These are phyloP conservation scores for Pleurotus giganteus DNA, from an alignment of 768 basidiomycete genomes.

Conservation along the genomic window DNA sequence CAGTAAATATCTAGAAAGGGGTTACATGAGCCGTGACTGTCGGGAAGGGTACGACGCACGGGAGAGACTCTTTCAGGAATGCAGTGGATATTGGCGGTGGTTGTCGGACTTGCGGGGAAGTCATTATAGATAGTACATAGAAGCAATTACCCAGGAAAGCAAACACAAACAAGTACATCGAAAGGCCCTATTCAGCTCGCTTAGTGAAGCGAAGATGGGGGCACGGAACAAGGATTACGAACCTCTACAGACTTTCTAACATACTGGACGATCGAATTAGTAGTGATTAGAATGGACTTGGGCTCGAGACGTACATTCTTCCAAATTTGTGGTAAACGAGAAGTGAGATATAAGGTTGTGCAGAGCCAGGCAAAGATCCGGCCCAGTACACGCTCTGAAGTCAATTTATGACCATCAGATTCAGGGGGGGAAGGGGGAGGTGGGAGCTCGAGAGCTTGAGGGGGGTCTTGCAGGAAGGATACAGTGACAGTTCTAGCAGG, in stretches of 20 bases:
- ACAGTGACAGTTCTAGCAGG: not conserved
- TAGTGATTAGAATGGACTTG: conserved; percentile 5
- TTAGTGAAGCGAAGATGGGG: conserved; percentile 4
- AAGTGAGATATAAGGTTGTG: conserved; percentile 90
- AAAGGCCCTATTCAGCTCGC: conserved; percentile 63
- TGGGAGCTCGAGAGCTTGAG: conserved; percentile 7
- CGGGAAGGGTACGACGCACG: conserved; percentile 49
- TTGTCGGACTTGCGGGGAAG: conserved; percentile 60
- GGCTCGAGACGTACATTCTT: conserved; percentile 71
- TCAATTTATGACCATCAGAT: conserved; percentile 21
- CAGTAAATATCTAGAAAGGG: conserved; percentile 67
- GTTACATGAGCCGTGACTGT: conserved; percentile 2
- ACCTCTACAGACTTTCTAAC: conserved; percentile 89
- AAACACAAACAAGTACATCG: conserved; percentile 89
- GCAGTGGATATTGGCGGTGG: conserved; percentile 59
- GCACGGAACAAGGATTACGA: conserved; percentile 6
- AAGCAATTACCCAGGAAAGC: conserved; percentile 94
- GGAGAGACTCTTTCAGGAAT: conserved; percentile 79
- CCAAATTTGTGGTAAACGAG: conserved; percentile 97
- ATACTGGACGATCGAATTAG: conserved; percentile 45
- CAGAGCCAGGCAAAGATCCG: conserved; percentile 94
- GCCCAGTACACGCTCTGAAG: conserved; percentile 69
- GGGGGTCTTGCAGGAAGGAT: not conserved
- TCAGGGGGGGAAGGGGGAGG: conserved; percentile 17
- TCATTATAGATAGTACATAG: conserved; percentile 89